Conservation (phyloP, 2,329 filamentous ascomycete genomes). For the Clonostachys sp. region DNA sequence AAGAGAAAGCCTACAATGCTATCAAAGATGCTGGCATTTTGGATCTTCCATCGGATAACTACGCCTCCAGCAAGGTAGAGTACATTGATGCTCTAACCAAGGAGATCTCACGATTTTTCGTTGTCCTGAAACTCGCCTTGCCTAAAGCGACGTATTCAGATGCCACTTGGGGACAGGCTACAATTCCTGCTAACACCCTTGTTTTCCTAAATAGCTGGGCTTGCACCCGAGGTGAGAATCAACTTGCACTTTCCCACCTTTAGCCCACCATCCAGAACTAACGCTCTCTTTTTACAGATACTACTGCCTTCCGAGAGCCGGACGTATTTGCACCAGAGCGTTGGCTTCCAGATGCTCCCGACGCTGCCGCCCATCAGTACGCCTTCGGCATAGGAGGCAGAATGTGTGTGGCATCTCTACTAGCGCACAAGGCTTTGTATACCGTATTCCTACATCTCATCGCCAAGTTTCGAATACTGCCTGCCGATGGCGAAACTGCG, state of each 20-base stretch:
- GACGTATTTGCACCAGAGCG: slow-evolving; percentile 51
- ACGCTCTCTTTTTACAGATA: slow-evolving; percentile 28
- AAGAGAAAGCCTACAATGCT: slow-evolving; percentile 14
- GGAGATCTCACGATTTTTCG: slow-evolving; percentile 60
- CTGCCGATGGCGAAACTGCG: slow-evolving; percentile 6
- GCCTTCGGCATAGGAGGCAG: slow-evolving; percentile 47
- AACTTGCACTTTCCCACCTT: neutral
- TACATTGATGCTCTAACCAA: slow-evolving; percentile 63
- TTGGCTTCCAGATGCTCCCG: slow-evolving; percentile 27
- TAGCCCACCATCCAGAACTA: neutral
- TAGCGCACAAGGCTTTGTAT: slow-evolving; percentile 49
- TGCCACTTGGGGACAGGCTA: slow-evolving; percentile 13
- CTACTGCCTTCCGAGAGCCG: slow-evolving; percentile 58
- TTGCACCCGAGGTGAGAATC: slow-evolving; percentile 14
- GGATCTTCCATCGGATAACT: slow-evolving; percentile 6
- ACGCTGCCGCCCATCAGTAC: slow-evolving; percentile 39
- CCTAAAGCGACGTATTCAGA: slow-evolving; percentile 39
- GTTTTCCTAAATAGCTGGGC: slow-evolving; percentile 21
- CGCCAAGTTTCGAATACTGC: slow-evolving; percentile 39
- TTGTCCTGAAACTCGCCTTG: slow-evolving; percentile 60
- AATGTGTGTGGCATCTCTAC: slow-evolving; percentile 49
- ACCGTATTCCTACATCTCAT: slow-evolving; percentile 46
- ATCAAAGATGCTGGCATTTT: slow-evolving; percentile 5
- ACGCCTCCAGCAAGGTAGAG: slow-evolving; percentile 47
- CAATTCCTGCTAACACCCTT: slow-evolving; percentile 49